phyloP scores from a whole-genome alignment of 2,329 filamentous ascomycete genomes.

The Cercospora sojina region DNA sequence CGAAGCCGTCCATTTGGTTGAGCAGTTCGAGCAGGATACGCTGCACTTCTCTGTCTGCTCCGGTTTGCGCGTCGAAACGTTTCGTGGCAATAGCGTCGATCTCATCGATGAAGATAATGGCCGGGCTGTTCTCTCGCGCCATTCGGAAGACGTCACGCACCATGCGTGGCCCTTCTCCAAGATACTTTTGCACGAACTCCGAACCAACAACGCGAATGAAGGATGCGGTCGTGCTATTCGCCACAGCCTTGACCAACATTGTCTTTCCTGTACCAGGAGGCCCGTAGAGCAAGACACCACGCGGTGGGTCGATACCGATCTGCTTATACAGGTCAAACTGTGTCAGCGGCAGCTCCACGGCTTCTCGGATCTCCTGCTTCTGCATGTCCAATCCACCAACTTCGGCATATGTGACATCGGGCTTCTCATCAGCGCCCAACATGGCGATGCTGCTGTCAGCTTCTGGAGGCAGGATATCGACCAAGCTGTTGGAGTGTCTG shows the following conservation, averaged over 20 bases:
- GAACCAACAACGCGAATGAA: conserved; percentile 98
- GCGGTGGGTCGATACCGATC: conserved; percentile 97
- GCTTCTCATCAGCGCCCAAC: conserved; percentile 95
- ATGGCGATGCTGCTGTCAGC: conserved; percentile 98
- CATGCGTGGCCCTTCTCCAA: conserved; percentile 97
- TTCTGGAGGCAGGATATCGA: conserved; percentile 98
- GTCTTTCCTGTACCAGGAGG: conserved; percentile 96
- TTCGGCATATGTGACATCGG: conserved; percentile 95
- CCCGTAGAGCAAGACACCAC: conserved; percentile 92
- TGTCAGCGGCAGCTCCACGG: conserved; percentile 91
- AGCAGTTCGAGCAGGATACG: conserved; percentile 95
- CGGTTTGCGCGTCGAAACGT: conserved; percentile 97
- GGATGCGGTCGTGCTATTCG: conserved; percentile 95
- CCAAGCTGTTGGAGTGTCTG: conserved; percentile 95
- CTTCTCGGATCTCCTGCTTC: conserved; percentile 98
- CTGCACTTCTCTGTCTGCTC: conserved; percentile 96
- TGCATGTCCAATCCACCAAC: conserved; percentile 99
- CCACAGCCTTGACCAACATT: conserved; percentile 96
- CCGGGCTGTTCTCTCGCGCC: conserved; percentile 95
- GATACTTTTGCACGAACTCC: conserved; percentile 98
- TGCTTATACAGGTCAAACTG: conserved; percentile 99
- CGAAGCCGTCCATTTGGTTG: conserved; percentile 99
- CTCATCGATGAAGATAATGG: conserved; percentile 99
- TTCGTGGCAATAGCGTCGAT: conserved; percentile 99
- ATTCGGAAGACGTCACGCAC: conserved; percentile 98